phyloP scores from a whole-genome alignment of 2,329 filamentous ascomycete genomes.

The Shiraia sp. region DNA sequence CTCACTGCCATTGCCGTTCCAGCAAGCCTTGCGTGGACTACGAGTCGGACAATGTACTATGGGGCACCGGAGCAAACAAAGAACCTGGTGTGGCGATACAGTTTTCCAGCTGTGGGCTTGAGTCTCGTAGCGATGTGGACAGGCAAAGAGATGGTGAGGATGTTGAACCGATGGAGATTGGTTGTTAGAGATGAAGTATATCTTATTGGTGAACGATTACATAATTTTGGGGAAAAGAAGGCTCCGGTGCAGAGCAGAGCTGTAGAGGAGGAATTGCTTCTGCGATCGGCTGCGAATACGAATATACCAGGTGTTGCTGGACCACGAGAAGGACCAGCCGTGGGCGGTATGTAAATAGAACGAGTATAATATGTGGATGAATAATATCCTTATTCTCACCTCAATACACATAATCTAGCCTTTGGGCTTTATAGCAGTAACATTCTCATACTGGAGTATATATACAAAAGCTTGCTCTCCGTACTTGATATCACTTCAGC shows the following conservation, averaged over 20 bases:
- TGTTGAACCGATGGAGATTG: conserved; percentile 75
- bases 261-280: conserved; percentile 2
- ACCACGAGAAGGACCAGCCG: too few relatives aligned
- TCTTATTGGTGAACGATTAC: conserved; percentile 87
- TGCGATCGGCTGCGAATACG: not conserved
- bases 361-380: too few relatives aligned
- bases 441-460: too few relatives aligned
- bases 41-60: conserved; percentile 49
- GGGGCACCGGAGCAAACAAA: conserved; percentile 54
- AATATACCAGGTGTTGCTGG: too few relatives aligned
- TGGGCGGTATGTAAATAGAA: too few relatives aligned
- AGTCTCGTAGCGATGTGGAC: conserved; percentile 54
- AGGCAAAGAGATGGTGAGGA: conserved; percentile 54
- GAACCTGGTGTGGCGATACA: conserved; percentile 63
- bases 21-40: conserved; percentile 58
- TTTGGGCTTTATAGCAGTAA: too few relatives aligned
- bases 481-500: too few relatives aligned
- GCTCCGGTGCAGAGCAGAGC: conserved; percentile 10
- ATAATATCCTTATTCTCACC: too few relatives aligned
- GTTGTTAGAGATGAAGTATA: conserved; percentile 94
- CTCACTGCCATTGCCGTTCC: conserved; percentile 67
- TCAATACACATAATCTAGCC: too few relatives aligned
- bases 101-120: conserved; percentile 69
- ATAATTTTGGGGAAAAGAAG: conserved; percentile 79
- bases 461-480: too few relatives aligned